phyloP scores from a whole-genome alignment of 1,139 yeast species.

The Saccharomyces hybrid region DNA sequence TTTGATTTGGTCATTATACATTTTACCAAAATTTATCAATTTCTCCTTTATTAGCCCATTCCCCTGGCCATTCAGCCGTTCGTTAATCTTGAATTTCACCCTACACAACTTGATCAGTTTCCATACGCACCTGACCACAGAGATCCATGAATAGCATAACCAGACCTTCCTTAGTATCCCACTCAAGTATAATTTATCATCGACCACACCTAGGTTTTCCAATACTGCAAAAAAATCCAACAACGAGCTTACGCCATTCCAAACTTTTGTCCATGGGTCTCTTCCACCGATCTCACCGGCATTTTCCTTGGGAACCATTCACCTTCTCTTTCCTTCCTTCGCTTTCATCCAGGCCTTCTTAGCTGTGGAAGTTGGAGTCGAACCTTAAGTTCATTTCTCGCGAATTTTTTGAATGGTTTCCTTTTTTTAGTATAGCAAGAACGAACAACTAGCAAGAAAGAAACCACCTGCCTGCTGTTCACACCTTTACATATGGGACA shows the following conservation, averaged over 20 bases:
- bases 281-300: background rate
- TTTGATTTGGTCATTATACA: background rate
- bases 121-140: background rate
- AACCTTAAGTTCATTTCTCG: background rate
- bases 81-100: background rate
- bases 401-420: background rate
- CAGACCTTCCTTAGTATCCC: background rate
- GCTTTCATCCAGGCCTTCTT: background rate
- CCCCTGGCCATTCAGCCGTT: background rate
- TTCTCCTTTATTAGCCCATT: background rate
- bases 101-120: background rate
- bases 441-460: background rate
- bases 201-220: background rate
- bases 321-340: background rate
- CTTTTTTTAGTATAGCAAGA: background rate
- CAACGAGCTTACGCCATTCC: background rate
- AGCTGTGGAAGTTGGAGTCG: background rate
- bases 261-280: background rate
- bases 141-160: background rate
- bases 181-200: background rate
- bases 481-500: background rate
- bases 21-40: background rate
- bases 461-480: background rate
- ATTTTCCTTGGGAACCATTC: background rate
- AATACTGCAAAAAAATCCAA: background rate